Conservation (phyloP, 108 stramenopile genomes). For the Cyclotella cryptica region DNA sequence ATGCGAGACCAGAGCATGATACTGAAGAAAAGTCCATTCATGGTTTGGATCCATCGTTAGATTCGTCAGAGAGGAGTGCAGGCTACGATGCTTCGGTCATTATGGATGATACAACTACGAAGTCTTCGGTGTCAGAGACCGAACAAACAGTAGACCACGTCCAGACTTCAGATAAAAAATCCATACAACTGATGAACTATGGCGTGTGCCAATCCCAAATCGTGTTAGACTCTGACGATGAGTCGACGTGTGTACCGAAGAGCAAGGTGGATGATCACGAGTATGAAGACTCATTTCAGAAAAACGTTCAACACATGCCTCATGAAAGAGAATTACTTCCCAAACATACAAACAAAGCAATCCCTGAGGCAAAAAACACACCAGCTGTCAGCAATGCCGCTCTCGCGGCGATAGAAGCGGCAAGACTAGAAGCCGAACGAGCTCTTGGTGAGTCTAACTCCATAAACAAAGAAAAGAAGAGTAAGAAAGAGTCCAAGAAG, state of each 20-base stretch:
- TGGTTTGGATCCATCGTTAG: too few species aligned
- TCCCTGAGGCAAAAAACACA: not conserved
- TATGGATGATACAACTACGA: too few species aligned
- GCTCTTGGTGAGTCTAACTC: not conserved
- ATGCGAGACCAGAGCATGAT: too few species aligned
- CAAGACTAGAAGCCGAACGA: slow-evolving; percentile 10
- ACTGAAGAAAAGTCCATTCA: too few species aligned
- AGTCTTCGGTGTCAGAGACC: too few species aligned
- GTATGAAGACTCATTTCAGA: not conserved
- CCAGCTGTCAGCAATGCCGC: slow-evolving; percentile 5
- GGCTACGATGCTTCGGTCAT: too few species aligned
- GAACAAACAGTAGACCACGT: too few species aligned
- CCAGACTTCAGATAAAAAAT: too few species aligned
- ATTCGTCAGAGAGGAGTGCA: too few species aligned
- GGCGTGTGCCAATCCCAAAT: too few species aligned
- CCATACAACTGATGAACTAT: too few species aligned
- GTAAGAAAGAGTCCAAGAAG: not conserved
- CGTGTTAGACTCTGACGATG: slow-evolving; percentile 11
- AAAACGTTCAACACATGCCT: not conserved
- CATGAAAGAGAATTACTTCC: not conserved
- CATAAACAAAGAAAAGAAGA: not conserved
- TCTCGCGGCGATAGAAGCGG: slow-evolving; percentile 9
- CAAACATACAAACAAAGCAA: not conserved
- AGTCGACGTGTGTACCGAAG: not conserved
- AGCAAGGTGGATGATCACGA: not conserved